A percentile compares a stretch with the other conserved stretches of the same genome.
phyloP scores from a whole-genome alignment of 2,329 filamentous ascomycete species.

The Colletotrichum coccodes region DNA sequence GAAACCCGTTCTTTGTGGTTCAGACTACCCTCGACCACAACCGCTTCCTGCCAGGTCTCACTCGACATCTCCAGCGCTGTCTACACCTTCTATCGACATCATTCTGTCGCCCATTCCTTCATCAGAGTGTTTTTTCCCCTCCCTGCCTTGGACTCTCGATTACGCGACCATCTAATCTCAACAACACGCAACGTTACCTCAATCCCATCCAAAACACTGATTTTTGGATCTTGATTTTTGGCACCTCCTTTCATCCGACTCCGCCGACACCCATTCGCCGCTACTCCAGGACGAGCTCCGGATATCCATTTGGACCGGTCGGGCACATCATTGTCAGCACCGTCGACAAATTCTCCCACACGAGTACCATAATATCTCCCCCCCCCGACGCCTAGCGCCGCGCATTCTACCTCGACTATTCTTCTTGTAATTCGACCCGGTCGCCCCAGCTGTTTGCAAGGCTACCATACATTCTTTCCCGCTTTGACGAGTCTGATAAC shows the following conservation, averaged over 20 bases:
- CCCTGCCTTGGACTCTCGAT: constrained; percentile 31
- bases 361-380: constrained; percentile 36
- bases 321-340: constrained; percentile 9
- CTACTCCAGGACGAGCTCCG: constrained; percentile 20
- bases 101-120: constrained; percentile 24
- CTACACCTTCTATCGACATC: constrained; percentile 21
- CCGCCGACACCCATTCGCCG: not conserved
- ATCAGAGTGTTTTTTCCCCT: constrained; percentile 27
- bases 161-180: constrained; percentile 26
- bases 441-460: constrained; percentile 28
- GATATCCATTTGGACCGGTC: constrained; percentile 20
- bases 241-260: constrained; percentile 45
- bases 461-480: constrained; percentile 27
- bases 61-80: constrained; percentile 5
- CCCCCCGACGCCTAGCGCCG: constrained; percentile 12
- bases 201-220: constrained; percentile 33
- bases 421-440: constrained; percentile 36
- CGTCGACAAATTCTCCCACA: not conserved
- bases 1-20: constrained; percentile 22
- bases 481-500: constrained; percentile 19
- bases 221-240: constrained; percentile 40
- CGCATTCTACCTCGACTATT: constrained; percentile 23
- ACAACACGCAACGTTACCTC: constrained; percentile 14
- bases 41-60: constrained; percentile 5
- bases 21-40: constrained; percentile 9